Conservation (phyloP, 768 basidiomycete genomes). For the Hortiboletus campestris region DNA sequence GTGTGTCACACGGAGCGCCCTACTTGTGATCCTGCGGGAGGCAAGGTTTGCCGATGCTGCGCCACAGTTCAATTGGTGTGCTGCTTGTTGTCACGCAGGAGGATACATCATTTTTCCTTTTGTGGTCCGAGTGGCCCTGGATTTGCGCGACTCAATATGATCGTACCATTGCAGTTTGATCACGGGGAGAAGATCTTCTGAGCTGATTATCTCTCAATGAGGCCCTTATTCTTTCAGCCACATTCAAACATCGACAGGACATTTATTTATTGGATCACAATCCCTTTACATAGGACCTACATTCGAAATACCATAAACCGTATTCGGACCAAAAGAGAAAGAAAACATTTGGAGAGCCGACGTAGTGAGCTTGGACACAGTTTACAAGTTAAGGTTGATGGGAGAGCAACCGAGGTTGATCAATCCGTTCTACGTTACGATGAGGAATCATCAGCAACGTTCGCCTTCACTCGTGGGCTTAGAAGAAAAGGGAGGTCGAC, state of each 20-base stretch:
- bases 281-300: not conserved
- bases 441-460: not conserved
- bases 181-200: not conserved
- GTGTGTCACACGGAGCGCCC: too few species aligned
- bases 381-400: slow-evolving; percentile 1
- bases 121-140: too few species aligned
- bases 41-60: too few species aligned
- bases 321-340: not conserved
- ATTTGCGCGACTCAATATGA: not conserved
- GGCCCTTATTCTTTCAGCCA: not conserved
- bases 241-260: not conserved
- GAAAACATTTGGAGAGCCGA: not conserved
- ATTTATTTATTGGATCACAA: not conserved
- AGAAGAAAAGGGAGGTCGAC: not conserved
- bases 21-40: not conserved
- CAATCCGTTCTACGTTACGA: not conserved
- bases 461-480: not conserved
- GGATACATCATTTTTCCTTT: not conserved
- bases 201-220: not conserved
- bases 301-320: not conserved
- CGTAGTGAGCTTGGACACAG: too few species aligned
- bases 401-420: slow-evolving; percentile 15
- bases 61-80: too few species aligned
- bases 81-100: too few species aligned
- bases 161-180: too few species aligned